These are phyloP conservation scores for Actinidia arguta DNA, from an alignment of 179 eudicot species.

Conservation along the genomic window DNA sequence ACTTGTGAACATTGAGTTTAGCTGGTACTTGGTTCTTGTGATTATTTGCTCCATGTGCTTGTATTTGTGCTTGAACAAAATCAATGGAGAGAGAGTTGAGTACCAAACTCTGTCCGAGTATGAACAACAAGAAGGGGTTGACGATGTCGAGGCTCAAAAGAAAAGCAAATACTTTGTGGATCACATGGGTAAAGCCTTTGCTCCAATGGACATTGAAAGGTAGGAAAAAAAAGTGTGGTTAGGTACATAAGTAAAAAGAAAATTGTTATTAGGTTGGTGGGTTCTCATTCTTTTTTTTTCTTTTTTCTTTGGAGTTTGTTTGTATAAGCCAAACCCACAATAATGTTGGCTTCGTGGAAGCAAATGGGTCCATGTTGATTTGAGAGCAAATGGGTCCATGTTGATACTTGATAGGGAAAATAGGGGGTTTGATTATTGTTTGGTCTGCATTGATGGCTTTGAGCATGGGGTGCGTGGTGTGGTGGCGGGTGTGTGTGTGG, in stretches of 20 bases:
- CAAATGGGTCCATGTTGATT: no score
- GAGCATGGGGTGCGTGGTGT: no score
- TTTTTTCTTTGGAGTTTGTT: background rate
- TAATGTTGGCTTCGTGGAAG: no score
- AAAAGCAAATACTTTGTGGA: slow-evolving; percentile 43
- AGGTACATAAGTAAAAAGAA: background rate
- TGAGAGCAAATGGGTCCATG: no score
- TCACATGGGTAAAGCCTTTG: slow-evolving; percentile 33
- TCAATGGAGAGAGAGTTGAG: background rate
- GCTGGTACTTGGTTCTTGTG: slow-evolving; percentile 63
- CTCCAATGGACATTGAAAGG: slow-evolving; percentile 55
- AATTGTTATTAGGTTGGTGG: background rate
- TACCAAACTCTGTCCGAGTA: background rate
- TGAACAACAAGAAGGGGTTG: background rate
- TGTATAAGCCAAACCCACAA: background rate
- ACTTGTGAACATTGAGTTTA: slow-evolving; percentile 60
- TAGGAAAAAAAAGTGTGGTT: slow-evolving; percentile 20
- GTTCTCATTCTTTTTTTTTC: background rate
- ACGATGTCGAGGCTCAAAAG: slow-evolving; percentile 55
- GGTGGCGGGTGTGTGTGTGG: no score
- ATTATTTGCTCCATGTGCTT: slow-evolving; percentile 42
- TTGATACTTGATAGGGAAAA: no score
- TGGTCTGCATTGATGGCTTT: no score
- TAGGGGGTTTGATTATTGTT: no score
- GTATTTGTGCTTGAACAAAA: slow-evolving; percentile 40